These are phyloP conservation scores for Arthroderma sp. DNA, from an alignment of 2,329 filamentous ascomycete species.

Conservation along the genomic window DNA sequence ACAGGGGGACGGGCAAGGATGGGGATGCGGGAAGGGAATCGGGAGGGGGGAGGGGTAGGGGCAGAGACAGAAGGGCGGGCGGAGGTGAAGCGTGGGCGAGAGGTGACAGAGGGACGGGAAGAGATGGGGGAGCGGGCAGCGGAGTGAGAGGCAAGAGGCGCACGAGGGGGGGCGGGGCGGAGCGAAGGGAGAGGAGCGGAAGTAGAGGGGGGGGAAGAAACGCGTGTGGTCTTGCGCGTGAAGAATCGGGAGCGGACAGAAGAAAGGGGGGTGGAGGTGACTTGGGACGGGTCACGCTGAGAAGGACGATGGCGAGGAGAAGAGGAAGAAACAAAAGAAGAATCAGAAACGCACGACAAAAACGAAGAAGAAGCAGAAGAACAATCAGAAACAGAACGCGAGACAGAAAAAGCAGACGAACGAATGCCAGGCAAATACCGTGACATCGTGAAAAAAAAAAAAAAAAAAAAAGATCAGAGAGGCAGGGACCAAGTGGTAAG, in stretches of 20 bases:
- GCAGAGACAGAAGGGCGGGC: background rate
- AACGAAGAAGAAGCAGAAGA: conserved; percentile 6
- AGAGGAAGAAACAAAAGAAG: conserved; percentile 7
- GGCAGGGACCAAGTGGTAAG: background rate
- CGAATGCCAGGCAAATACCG: background rate
- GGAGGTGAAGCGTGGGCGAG: background rate
- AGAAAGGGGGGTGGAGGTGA: conserved; percentile 3
- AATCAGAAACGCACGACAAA: conserved; percentile 1
- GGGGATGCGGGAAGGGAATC: conserved; percentile 8
- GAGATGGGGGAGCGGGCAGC: background rate
- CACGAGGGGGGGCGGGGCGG: background rate
- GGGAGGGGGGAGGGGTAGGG: conserved; percentile 6
- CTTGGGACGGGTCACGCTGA: conserved; percentile 1
- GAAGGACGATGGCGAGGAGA: conserved; percentile 3
- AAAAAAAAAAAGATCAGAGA: conserved; percentile 1
- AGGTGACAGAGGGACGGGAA: background rate
- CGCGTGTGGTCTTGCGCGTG: too few relatives aligned
- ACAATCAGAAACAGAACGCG: conserved; percentile 1
- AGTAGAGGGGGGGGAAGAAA: conserved; percentile 2
- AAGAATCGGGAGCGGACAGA: background rate
- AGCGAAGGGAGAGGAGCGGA: conserved; percentile 5
- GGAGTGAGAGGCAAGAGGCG: conserved; percentile 1
- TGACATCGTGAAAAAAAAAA: background rate
- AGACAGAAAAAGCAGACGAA: conserved; percentile 8
- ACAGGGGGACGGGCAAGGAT: conserved; percentile 6